phyloP scores from a whole-genome alignment of 2,329 filamentous ascomycete species.

The Stromatinia cepivora region DNA sequence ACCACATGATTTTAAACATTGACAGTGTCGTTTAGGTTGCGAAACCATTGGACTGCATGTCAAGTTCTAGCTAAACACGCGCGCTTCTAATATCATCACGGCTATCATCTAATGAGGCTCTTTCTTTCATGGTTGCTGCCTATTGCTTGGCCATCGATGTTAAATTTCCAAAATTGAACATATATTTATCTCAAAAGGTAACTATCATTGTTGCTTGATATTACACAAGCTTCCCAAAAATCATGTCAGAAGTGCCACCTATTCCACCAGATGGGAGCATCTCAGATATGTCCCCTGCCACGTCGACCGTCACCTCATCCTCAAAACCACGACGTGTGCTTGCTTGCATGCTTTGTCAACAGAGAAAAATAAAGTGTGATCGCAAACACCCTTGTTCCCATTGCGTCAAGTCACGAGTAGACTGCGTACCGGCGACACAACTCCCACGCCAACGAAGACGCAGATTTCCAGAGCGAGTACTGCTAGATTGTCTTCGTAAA shows the following conservation, averaged over 20 bases:
- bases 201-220: neutral
- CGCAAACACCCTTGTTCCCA: conserved; percentile 70
- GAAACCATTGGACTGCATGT: neutral
- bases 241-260: neutral
- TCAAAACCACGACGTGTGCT: conserved; percentile 39
- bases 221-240: no score
- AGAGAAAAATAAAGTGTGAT: conserved; percentile 74
- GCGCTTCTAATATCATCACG: neutral
- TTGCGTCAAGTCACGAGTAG: conserved; percentile 61
- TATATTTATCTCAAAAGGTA: neutral
- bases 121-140: neutral
- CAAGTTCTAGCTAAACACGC: neutral
- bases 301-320: neutral
- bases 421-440: conserved; percentile 61
- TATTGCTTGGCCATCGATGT: neutral
- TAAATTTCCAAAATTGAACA: neutral
- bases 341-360: conserved; percentile 71
- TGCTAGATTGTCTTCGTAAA: conserved; percentile 36
- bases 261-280: neutral
- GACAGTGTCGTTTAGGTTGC: neutral
- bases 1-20: neutral
- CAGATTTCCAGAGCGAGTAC: conserved; percentile 38
- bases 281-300: neutral
- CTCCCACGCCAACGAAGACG: conserved; percentile 61
- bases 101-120: neutral